Evolutionary conservation across 2,329 filamentous ascomycete genomes (phyloP).

Genomic region (Cytospora chrysosperma): DNA sequence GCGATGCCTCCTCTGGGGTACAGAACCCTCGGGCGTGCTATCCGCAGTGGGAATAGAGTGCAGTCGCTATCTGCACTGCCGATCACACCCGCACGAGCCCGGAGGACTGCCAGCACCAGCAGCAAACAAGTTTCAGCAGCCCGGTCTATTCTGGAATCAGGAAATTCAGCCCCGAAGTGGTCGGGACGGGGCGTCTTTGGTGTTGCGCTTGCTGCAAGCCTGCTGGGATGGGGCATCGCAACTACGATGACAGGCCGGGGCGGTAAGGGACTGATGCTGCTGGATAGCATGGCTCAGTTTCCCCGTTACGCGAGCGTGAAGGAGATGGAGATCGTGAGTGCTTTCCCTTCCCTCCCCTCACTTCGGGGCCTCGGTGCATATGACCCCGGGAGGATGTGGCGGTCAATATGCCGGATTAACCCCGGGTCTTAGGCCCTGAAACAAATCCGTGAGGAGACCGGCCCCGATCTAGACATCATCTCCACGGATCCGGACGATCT

Average conservation of each 20-base stretch:
- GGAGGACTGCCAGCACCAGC: conserved; percentile 14
- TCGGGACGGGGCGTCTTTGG: conserved; percentile 37
- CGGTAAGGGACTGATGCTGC: conserved; percentile 29
- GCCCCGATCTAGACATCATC: conserved; percentile 52
- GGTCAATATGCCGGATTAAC: neutral
- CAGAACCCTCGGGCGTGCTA: conserved; percentile 8
- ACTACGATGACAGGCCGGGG: conserved; percentile 28
- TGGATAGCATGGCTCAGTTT: conserved; percentile 30
- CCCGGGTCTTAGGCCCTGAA: conserved; percentile 47
- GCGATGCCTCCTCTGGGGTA: conserved; percentile 7
- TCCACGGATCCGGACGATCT: conserved; percentile 64
- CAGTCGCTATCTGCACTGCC: conserved; percentile 12
- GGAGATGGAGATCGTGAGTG: conserved; percentile 44
- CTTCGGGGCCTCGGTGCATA: no score
- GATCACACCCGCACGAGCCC: conserved; percentile 5
- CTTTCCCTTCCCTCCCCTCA: neutral
- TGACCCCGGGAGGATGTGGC: neutral
- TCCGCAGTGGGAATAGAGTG: conserved; percentile 9
- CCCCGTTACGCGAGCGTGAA: conserved; percentile 41
- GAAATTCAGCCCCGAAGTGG: conserved; percentile 30
- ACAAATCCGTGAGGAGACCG: conserved; percentile 51
- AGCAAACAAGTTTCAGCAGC: neutral
- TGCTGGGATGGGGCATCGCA: conserved; percentile 43
- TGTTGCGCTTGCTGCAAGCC: conserved; percentile 40
- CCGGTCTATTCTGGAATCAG: conserved; percentile 4